phyloP scores from a whole-genome alignment of 2,329 filamentous ascomycete species.

The Fusarium fracticaudum region DNA sequence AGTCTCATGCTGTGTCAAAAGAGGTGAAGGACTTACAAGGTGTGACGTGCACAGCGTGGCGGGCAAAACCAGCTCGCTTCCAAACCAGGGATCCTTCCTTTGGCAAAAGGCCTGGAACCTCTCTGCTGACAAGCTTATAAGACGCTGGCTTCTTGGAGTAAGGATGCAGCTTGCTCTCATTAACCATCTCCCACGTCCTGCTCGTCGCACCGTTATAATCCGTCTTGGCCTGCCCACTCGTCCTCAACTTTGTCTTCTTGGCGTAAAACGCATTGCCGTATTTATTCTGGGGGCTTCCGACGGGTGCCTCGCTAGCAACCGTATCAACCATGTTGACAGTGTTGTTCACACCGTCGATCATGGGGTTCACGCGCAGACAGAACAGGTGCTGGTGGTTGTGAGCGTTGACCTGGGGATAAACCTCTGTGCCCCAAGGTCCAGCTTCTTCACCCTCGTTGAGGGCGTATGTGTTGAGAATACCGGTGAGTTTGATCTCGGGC shows the following conservation, averaged over 20 bases:
- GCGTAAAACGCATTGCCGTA: conserved; percentile 93
- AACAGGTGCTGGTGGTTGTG: conserved; percentile 98
- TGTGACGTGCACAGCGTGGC: conserved; percentile 89
- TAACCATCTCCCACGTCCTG: conserved; percentile 90
- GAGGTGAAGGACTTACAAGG: conserved; percentile 70
- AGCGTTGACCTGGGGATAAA: conserved; percentile 84
- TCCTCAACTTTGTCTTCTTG: conserved; percentile 82
- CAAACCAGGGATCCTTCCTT: conserved; percentile 85
- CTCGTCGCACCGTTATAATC: conserved; percentile 84
- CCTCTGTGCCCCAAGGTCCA: conserved; percentile 88
- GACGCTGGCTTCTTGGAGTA: conserved; percentile 85
- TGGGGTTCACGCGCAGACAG: conserved; percentile 87
- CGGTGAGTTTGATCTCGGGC: conserved; percentile 89
- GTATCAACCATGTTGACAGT: conserved; percentile 88
- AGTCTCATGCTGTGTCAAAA: neutral
- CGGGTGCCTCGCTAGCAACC: conserved; percentile 73
- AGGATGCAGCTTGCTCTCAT: conserved; percentile 84
- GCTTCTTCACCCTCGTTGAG: conserved; percentile 84
- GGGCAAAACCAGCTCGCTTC: conserved; percentile 88
- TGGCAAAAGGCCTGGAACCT: conserved; percentile 80
- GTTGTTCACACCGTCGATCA: conserved; percentile 86
- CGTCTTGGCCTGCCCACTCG: conserved; percentile 72
- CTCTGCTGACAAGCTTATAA: conserved; percentile 91
- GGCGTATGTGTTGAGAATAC: conserved; percentile 90
- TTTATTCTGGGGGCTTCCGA: conserved; percentile 83